Percentiles rank a stretch among this genome's conserved stretches.
Evolutionary conservation across 805 yeast species (phyloP).

Genomic region (Barnettozyma botsteinii): DNA sequence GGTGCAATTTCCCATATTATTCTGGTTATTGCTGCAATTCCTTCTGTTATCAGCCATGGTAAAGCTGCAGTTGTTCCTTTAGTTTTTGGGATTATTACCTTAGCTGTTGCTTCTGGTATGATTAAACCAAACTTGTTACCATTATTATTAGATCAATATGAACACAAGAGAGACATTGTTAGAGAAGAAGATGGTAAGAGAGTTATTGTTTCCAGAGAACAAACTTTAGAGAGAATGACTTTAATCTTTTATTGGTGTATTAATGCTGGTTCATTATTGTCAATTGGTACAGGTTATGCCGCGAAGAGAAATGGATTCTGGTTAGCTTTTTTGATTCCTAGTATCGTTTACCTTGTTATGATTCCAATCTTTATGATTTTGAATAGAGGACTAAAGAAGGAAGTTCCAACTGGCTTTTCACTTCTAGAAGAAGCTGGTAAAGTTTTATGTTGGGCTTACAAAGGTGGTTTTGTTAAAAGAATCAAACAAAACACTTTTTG

Average conservation of each 20-base stretch:
- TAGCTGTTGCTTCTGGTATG: constrained; percentile 76
- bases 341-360: constrained; percentile 48
- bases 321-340: constrained; percentile 70
- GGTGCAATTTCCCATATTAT: constrained; percentile 58
- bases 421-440: constrained; percentile 38
- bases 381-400: too few species aligned
- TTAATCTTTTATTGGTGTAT: constrained; percentile 71
- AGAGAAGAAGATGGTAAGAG: constrained; percentile 53
- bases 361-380: constrained; percentile 45
- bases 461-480: constrained; percentile 39
- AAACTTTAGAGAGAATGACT: constrained; percentile 65
- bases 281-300: constrained; percentile 68
- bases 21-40: constrained; percentile 63
- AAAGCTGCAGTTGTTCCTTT: constrained; percentile 53
- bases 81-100: constrained; percentile 34
- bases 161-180: constrained; percentile 52
- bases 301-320: constrained; percentile 60
- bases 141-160: constrained; percentile 67
- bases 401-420: constrained; percentile 28
- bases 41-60: constrained; percentile 39
- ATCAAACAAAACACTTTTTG: constrained; percentile 35
- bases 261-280: constrained; percentile 66
- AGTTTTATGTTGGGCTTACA: constrained; percentile 35
- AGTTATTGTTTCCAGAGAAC: constrained; percentile 61
- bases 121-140: constrained; percentile 66